Base-by-base conservation (phyloP, 2,329 filamentous ascomycete genomes). In the Juglanconis sp. region DNA sequence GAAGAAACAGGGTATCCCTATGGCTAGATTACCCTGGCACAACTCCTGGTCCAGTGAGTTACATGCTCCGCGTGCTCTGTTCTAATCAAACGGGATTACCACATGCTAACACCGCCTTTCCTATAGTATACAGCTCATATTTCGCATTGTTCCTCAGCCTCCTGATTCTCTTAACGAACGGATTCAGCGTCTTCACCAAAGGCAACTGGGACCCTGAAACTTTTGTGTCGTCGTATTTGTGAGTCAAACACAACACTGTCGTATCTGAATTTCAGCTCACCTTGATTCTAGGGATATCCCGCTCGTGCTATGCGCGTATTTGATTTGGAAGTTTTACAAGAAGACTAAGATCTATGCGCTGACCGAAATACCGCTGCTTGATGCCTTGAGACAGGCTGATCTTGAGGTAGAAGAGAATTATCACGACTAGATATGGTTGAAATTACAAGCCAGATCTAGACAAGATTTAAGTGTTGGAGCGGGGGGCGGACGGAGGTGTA, bases 91-190 rank as follows among this genome's bases (percentile, higher is more conserved):
- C 35, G 1, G 62, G 34, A 32, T 13, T 5, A 56, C 10, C 24
- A 15, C 51, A 9, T 60, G 35, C 53, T 65, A n/a, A 54, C 49
- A 2, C 5, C 13, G 13, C 35, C 24, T 36, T 9, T 9, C 13
- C 15, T 8, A 7, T 57, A 86, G 83, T 79, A 11, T 87, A 86
- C 65, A 82, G 80, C 11, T 89, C 89, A 0, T 87, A 80, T 65
- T 72, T 76, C 8, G 83, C 84, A 0, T 76, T 93, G 5, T 69
- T 78, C 62, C 83, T 87, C 77, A 84, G 81, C 68, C 75, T 86
- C 34, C 71, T 89, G 46, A 87, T 91, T 62, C 74, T 92, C 3
- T 77, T 92, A 46, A 92, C 89, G 4, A 84, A 85, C 42, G 89
- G 89, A 0, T 92, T 92, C 65, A 68, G 76, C 2, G 82, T 85